A percentile compares a stretch with the other conserved stretches of the same genome.
These are phyloP conservation scores for Dendrobium catenatum DNA, from an alignment of 106 monocot genomes.

Conservation along the genomic window DNA sequence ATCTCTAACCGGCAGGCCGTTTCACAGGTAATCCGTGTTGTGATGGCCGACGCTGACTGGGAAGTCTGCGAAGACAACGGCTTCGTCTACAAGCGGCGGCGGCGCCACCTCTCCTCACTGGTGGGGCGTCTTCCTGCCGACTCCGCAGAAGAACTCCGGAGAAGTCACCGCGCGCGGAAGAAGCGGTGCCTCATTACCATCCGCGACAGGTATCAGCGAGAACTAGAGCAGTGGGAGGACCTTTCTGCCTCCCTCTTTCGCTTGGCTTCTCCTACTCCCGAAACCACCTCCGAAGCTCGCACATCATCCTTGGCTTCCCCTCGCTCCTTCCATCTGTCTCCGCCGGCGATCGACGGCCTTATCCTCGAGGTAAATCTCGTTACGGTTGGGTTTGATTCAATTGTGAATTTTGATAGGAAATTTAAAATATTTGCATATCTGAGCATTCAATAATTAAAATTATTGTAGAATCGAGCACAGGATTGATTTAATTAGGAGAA, in stretches of 20 bases:
- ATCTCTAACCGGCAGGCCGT: too few relatives aligned
- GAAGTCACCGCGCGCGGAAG: not conserved
- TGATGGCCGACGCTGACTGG: conserved; percentile 27
- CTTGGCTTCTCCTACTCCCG: not conserved
- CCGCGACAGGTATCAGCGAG: conserved; percentile 5
- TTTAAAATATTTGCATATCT: too few relatives aligned
- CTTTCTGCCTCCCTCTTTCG: conserved; percentile 7
- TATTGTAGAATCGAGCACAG: too few relatives aligned
- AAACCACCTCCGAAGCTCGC: not conserved
- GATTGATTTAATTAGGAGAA: too few relatives aligned
- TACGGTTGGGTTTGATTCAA: not conserved
- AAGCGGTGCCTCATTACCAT: not conserved
- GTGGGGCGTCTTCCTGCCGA: not conserved
- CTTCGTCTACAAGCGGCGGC: conserved; percentile 54
- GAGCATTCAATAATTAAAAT: too few relatives aligned
- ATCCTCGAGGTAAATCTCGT: not conserved
- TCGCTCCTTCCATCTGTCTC: not conserved
- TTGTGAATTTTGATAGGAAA: too few relatives aligned
- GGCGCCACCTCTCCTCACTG: not conserved
- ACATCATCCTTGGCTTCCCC: too few relatives aligned
- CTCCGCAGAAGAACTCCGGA: not conserved
- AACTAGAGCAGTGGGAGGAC: not conserved
- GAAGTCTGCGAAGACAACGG: conserved; percentile 54
- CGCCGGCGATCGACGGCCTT: not conserved
- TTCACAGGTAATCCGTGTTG: not conserved